These are phyloP conservation scores for Myriosclerotinia curreyana DNA, from an alignment of 2,329 filamentous ascomycete species.

Conservation along the genomic window DNA sequence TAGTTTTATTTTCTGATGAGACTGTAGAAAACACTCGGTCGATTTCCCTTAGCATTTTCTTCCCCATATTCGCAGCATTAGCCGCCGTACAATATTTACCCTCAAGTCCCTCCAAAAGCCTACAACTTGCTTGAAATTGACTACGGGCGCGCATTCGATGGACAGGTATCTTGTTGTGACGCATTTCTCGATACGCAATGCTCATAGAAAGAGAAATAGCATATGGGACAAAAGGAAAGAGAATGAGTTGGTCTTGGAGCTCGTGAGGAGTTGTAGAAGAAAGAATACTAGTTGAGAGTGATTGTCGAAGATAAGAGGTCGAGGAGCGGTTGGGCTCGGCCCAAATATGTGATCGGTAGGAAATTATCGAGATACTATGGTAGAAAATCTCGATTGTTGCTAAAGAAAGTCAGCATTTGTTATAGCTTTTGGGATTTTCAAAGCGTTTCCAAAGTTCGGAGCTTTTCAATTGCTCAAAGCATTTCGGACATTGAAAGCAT, in stretches of 20 bases:
- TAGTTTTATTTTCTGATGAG: conserved; percentile 5
- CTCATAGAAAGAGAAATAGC: conserved; percentile 59
- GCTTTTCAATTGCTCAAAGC: too few relatives aligned
- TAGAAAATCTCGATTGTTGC: conserved; percentile 62
- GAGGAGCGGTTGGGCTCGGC: conserved; percentile 29
- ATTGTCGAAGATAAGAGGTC: conserved; percentile 30
- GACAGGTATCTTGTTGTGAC: conserved; percentile 57
- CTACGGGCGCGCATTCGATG: conserved; percentile 55
- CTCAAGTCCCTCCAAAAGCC: conserved; percentile 52
- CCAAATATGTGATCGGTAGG: conserved; percentile 46
- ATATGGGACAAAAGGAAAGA: conserved; percentile 60
- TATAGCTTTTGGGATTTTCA: not conserved
- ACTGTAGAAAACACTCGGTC: conserved; percentile 30
- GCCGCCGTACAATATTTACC: conserved; percentile 55
- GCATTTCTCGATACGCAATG: conserved; percentile 62
- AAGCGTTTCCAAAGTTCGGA: too few relatives aligned
- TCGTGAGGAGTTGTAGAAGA: conserved; percentile 28
- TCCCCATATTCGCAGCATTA: conserved; percentile 35
- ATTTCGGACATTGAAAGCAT: too few relatives aligned
- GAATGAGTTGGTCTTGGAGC: conserved; percentile 42
- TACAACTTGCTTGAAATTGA: conserved; percentile 54
- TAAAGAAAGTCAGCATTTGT: conserved; percentile 32
- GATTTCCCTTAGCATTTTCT: conserved; percentile 32
- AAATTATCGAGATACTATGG: conserved; percentile 61
- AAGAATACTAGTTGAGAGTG: conserved; percentile 28